Conservation (phyloP, 2,329 filamentous ascomycete species). For the Aspergillus pseudoglaucus region DNA sequence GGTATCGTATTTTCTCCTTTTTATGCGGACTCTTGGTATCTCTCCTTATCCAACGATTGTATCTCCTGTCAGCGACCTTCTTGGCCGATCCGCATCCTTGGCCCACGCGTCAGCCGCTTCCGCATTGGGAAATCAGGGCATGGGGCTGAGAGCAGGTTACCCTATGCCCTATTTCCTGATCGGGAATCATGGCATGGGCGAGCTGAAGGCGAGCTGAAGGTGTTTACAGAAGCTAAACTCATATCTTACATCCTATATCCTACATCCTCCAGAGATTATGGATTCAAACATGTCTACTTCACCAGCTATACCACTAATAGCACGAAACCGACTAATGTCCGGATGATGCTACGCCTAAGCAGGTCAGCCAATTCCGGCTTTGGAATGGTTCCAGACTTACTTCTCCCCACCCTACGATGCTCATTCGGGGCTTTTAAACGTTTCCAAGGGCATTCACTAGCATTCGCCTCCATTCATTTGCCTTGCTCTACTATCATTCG, state of each 20-base stretch:
- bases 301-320: too few relatives aligned
- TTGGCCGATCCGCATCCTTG: constrained; percentile 3
- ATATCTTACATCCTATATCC: too few relatives aligned
- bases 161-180: constrained; percentile 16
- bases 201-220: too few relatives aligned
- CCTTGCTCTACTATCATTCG: background rate
- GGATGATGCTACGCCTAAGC: too few relatives aligned
- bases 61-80: background rate
- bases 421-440: background rate
- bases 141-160: constrained; percentile 9
- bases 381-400: too few relatives aligned
- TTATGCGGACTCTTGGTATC: background rate
- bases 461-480: background rate
- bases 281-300: too few relatives aligned
- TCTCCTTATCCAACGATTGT: background rate
- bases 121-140: constrained; percentile 22
- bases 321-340: too few relatives aligned
- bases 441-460: background rate
- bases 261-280: too few relatives aligned
- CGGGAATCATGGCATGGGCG: background rate
- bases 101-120: constrained; percentile 18
- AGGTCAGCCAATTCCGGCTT: too few relatives aligned
- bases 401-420: too few relatives aligned
- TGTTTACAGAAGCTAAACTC: too few relatives aligned
- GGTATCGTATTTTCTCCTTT: background rate